Evolutionary conservation across 1,284 basidiomycete genomes (phyloP).

Genomic region (Ceratobasidium theobromae): DNA sequence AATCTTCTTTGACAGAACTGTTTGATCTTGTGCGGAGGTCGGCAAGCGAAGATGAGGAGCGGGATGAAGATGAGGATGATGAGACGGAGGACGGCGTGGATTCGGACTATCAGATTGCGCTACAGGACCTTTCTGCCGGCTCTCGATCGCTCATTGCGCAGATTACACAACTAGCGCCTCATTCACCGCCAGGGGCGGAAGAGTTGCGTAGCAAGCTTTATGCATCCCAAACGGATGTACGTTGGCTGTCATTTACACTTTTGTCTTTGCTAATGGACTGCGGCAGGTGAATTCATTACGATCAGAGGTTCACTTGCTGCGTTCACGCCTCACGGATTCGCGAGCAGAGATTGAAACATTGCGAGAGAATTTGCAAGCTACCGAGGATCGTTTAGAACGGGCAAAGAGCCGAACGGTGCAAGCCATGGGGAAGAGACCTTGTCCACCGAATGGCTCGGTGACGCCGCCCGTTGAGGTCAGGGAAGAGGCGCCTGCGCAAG

Average conservation of each 20-base stretch:
- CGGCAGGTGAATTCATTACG: slow-evolving; percentile 40
- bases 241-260: not conserved
- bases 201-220: slow-evolving; percentile 38
- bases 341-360: slow-evolving; percentile 58
- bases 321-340: slow-evolving; percentile 57
- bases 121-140: slow-evolving; percentile 17
- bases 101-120: slow-evolving; percentile 21
- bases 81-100: slow-evolving; percentile 6
- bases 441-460: not conserved
- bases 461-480: slow-evolving; percentile 15
- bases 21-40: slow-evolving; percentile 27
- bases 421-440: slow-evolving; percentile 38
- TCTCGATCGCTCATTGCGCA: slow-evolving; percentile 34
- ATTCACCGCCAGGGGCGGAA: slow-evolving; percentile 32
- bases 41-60: slow-evolving; percentile 12
- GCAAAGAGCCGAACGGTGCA: slow-evolving; percentile 63
- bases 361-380: slow-evolving; percentile 58
- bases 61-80: slow-evolving; percentile 13
- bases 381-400: slow-evolving; percentile 74
- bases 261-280: not conserved
- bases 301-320: slow-evolving; percentile 58
- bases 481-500: slow-evolving; percentile 21
- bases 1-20: not conserved
- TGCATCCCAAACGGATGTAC: slow-evolving; percentile 41
- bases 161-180: slow-evolving; percentile 38